Base-by-base conservation (phyloP, 306 rosid species). In the Canavalia gladiata region DNA sequence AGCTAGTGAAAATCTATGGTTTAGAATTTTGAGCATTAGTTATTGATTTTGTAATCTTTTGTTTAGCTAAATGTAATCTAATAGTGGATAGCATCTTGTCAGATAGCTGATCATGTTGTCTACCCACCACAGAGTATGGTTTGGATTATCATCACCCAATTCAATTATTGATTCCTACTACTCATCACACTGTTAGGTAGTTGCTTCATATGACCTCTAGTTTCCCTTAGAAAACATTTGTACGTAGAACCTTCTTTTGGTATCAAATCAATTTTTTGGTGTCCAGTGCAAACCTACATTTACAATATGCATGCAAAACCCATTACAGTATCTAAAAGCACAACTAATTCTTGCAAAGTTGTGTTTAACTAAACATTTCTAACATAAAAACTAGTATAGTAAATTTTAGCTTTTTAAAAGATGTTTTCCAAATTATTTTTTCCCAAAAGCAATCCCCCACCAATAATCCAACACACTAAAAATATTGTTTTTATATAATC, bases 111-210 rank as follows among this genome's bases (percentile, higher is more conserved):
- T 60, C 18, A 77, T 79, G 4, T 57, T 67, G 82, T 88, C 88
- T 77, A 28, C 80, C 62, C 68, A 67, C 78, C 75, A 74, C 74
- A 49, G 30, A 65, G 33, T 75, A 25, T 74, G 63, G 51, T 79
- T 81, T 78, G 51, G 71, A 74, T 18, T 18, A 18, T 77, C 66
- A 72, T 83, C 68, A 84, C 47, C 68, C 35, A 68, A 69, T 84
- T 83, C 86, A 88, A 87, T 86, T 86, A 82, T 81, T 87, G 74
- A 0, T 52, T 80, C 58, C 41, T 74, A 34, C 8, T 76, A 47
- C 76, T 76, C 58, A 35, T 13, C 50, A 75, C 42, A 50, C 70
- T 64, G 69, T 56, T 51, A 72, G 58, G 8, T 59, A 45, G 10
- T 35, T 52, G 25, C 72, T 49, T 25, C 54, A 37, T 81, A 74